A percentile compares a stretch with the other conserved stretches of the same genome.
These are phyloP conservation scores for Saccharomycopsis schoenii DNA, from an alignment of 805 yeast species.

Conservation along the genomic window DNA sequence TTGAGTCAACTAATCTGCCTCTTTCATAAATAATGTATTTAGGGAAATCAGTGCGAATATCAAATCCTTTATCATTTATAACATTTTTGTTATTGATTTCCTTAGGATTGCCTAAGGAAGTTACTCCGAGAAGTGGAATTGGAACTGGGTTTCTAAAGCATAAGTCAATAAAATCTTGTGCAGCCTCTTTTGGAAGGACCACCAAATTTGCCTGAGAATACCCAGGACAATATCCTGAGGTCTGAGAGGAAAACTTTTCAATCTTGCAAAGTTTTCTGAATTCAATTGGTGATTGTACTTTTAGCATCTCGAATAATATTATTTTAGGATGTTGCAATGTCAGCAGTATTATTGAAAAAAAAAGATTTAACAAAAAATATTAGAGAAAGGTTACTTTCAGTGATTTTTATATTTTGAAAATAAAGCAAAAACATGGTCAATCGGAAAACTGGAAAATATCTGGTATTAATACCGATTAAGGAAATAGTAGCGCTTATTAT, in stretches of 20 bases:
- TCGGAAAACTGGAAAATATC: background rate
- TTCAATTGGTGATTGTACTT: slow-evolving; percentile 5
- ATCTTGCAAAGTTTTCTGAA: slow-evolving; percentile 19
- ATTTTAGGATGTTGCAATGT: background rate
- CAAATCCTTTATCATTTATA: slow-evolving; percentile 20
- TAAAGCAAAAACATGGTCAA: background rate
- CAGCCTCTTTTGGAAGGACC: slow-evolving; percentile 26
- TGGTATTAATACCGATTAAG: background rate
- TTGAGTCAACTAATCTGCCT: slow-evolving; percentile 24
- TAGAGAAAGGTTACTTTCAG: background rate
- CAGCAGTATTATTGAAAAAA: background rate
- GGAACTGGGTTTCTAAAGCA: slow-evolving; percentile 32
- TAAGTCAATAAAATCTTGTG: slow-evolving; percentile 27
- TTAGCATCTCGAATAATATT: background rate
- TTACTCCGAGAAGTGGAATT: slow-evolving; percentile 29
- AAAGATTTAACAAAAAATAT: background rate
- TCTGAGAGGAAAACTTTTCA: slow-evolving; percentile 18
- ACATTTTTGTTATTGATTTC: slow-evolving; percentile 19
- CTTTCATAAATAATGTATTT: slow-evolving; percentile 27
- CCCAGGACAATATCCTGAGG: slow-evolving; percentile 23
- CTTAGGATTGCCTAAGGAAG: slow-evolving; percentile 23
- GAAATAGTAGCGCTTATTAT: background rate
- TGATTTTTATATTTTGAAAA: background rate
- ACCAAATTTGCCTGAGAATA: slow-evolving; percentile 32
- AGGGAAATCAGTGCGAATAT: slow-evolving; percentile 29